Conservation (phyloP, 805 yeast genomes). For the Brettanomyces naardenensis region DNA sequence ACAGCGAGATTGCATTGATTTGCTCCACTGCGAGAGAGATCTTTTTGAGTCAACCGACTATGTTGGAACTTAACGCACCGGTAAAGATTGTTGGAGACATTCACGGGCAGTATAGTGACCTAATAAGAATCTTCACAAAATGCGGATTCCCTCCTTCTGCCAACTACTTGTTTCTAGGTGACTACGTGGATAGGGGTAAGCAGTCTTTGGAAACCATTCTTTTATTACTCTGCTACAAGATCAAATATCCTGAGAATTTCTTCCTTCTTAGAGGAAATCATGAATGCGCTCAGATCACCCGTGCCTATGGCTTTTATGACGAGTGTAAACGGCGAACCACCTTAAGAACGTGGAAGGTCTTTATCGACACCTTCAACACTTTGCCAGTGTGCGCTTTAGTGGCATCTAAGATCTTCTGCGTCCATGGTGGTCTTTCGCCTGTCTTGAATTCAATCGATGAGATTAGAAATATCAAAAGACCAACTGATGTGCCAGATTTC, state of each 20-base stretch:
- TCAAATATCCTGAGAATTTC: slow-evolving; percentile 94
- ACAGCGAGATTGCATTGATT: slow-evolving; percentile 78
- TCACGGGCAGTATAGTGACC: slow-evolving; percentile 93
- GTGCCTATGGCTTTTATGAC: slow-evolving; percentile 96
- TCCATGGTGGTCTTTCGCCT: slow-evolving; percentile 80
- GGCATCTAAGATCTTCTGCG: slow-evolving; percentile 90
- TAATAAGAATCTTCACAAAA: slow-evolving; percentile 83
- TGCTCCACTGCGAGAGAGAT: slow-evolving; percentile 87
- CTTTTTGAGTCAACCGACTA: slow-evolving; percentile 81
- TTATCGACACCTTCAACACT: slow-evolving; percentile 91
- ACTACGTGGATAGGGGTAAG: slow-evolving; percentile 96
- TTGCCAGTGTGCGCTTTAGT: slow-evolving; percentile 94
- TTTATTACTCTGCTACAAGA: slow-evolving; percentile 82
- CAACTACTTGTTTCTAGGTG: slow-evolving; percentile 88
- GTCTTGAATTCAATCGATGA: slow-evolving; percentile 68
- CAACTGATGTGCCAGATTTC: slow-evolving; percentile 81
- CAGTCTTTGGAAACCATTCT: slow-evolving; percentile 91
- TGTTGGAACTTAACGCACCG: slow-evolving; percentile 79
- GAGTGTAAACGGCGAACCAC: slow-evolving; percentile 94
- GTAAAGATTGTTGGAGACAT: slow-evolving; percentile 90
- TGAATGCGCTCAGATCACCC: slow-evolving; percentile 93
- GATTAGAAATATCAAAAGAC: slow-evolving; percentile 65
- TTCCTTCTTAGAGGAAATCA: slow-evolving; percentile 92
- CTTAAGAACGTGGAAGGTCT: slow-evolving; percentile 87
- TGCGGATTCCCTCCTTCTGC: slow-evolving; percentile 97